Evolutionary conservation across 306 rosid genomes (phyloP).

Genomic region (Nissolia schottii): DNA sequence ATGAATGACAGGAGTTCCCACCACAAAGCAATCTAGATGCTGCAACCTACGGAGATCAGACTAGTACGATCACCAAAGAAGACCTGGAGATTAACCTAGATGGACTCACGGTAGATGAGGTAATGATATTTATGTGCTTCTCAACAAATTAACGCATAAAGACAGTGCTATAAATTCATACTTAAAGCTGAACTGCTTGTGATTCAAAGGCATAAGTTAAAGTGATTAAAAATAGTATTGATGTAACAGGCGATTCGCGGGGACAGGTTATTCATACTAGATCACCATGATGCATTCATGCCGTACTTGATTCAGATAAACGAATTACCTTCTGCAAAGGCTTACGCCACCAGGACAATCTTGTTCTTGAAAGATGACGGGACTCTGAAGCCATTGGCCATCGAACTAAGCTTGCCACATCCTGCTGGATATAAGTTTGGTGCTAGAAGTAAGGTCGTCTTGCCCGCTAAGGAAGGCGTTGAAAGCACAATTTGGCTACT

Average conservation of each 20-base stretch:
- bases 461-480: constrained; percentile 49
- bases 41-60: constrained; percentile 51
- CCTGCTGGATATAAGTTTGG: constrained; percentile 48
- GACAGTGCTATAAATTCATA: background rate
- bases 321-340: constrained; percentile 13
- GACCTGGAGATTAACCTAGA: constrained; percentile 36
- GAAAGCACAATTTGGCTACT: constrained; percentile 48
- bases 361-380: constrained; percentile 56
- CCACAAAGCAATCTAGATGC: constrained; percentile 55
- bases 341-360: constrained; percentile 57
- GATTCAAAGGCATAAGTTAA: background rate
- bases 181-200: background rate
- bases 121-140: background rate
- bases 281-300: constrained; percentile 59
- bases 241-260: constrained; percentile 40
- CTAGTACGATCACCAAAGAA: constrained; percentile 42
- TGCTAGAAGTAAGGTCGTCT: constrained; percentile 35
- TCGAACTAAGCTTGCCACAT: constrained; percentile 56
- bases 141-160: background rate
- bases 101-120: constrained; percentile 35
- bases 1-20: constrained; percentile 51
- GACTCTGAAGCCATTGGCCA: constrained; percentile 60
- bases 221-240: background rate
- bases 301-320: constrained; percentile 46
- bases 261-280: constrained; percentile 50